Evolutionary conservation across 2,329 filamentous ascomycete species (phyloP), one percentile per base, ranked within the genome.

Genomic region (Phymatotrichopsis omnivora): DNA sequence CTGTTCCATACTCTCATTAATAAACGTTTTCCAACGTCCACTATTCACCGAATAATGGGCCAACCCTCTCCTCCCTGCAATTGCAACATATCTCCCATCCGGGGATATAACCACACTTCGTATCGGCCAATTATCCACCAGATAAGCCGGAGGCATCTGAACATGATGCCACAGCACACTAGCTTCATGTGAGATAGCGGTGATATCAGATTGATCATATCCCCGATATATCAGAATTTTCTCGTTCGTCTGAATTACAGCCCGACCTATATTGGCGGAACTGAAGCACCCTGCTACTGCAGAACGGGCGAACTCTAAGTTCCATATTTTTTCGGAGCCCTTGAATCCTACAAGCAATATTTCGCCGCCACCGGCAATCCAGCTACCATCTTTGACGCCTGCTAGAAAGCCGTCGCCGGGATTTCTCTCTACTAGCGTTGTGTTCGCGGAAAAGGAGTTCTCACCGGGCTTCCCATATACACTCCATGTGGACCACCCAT

Each of bases 21-120:
- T 74, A 62, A 98, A 98, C 0, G 82, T 93, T 62, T 93, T 95
- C 91, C 91, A 98, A 47, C 91, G 75, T 22, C 89, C 85, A 60
- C 89, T 96, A 56, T 82, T 82, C 51, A 95, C 77, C 59, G 91
- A 96, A 64, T 98, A 98, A 63, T 98, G 91, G 7, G 89, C 89
- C 40, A 98, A 70, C 1, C 91, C 91, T 56, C 87, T 76, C 52
- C 83, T 78, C 7, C 91, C 91, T n/a, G 91, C 87, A n/a, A 96
- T 81, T 4, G 91, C 91, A 36, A 96, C 76, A 65, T 96, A 98
- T 63, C 87, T 75, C 2, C 91, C 91, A 62, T 98, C 91, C 20
- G 85, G 74, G 1, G 91, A 96, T 41, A 94, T 82, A 36, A 89
- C 85, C 14, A 83, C 82, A 58, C 80, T 82, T 45, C 82, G 78